Percentiles rank a stretch among this genome's conserved stretches.
These are phyloP conservation scores for Hevea brasiliensis DNA, from an alignment of 345 rosid species.

Conservation along the genomic window DNA sequence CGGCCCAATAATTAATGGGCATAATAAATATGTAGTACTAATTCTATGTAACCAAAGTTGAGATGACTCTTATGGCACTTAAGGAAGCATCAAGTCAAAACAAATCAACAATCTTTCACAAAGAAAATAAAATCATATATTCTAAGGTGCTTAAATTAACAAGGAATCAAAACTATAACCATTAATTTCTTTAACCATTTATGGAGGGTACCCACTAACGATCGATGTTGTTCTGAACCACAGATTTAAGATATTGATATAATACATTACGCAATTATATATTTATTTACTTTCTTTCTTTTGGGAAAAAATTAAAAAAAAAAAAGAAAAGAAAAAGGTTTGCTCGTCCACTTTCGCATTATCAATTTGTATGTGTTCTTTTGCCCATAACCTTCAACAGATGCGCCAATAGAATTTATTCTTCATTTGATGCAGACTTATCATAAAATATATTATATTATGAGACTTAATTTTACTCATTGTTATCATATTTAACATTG, in stretches of 20 bases:
- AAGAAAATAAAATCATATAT: not conserved
- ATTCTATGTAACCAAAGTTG: too few relatives aligned
- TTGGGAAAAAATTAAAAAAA: too few relatives aligned
- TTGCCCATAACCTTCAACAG: constrained; percentile 4
- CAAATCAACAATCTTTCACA: constrained; percentile 4
- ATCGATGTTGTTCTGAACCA: constrained; percentile 14
- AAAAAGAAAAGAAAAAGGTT: too few relatives aligned
- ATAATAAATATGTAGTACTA: too few relatives aligned
- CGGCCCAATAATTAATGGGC: too few relatives aligned
- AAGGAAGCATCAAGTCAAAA: not conserved
- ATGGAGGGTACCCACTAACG: not conserved
- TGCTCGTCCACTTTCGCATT: not conserved
- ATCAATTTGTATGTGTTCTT: not conserved
- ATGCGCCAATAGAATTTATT: constrained; percentile 9
- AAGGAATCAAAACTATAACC: not conserved
- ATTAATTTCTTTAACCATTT: not conserved
- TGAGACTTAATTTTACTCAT: too few relatives aligned
- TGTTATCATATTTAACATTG: too few relatives aligned
- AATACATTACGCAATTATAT: too few relatives aligned
- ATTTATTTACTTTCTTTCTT: too few relatives aligned
- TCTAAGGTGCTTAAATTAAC: not conserved
- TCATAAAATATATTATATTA: too few relatives aligned
- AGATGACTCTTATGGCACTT: not conserved
- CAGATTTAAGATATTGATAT: not conserved
- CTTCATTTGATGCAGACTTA: not conserved